Evolutionary conservation across 2,329 filamentous ascomycete genomes (phyloP).

Genomic region (Phoma sp.): DNA sequence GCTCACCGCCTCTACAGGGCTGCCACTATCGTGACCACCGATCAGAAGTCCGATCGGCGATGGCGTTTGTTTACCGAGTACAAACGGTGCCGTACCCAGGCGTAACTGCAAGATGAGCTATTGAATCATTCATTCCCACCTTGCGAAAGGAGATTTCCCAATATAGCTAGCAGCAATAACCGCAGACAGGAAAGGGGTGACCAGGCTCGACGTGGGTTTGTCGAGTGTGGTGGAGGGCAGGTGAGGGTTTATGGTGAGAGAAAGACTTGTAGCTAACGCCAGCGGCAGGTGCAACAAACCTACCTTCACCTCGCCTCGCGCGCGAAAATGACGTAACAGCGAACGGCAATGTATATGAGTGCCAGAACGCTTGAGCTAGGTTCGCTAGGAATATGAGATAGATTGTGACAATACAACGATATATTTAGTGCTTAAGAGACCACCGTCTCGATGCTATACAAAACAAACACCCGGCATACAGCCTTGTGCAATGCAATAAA

Average conservation of each 20-base stretch:
- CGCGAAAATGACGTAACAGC: background rate
- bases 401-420: too few relatives aligned
- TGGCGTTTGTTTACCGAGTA: too few relatives aligned
- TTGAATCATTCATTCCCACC: too few relatives aligned
- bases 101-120: too few relatives aligned
- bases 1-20: background rate
- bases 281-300: background rate
- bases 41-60: too few relatives aligned
- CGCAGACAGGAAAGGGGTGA: background rate
- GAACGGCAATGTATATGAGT: background rate
- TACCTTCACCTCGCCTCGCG: constrained; percentile 1
- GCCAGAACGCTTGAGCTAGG: background rate
- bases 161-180: background rate
- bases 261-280: background rate
- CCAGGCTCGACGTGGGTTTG: background rate
- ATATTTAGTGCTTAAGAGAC: background rate
- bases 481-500: background rate
- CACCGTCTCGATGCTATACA: background rate
- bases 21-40: too few relatives aligned
- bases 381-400: background rate
- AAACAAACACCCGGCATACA: background rate
- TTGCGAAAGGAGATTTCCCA: too few relatives aligned
- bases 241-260: background rate
- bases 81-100: too few relatives aligned
- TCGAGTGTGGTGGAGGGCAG: background rate